Percentiles rank a stretch among this genome's conserved stretches.
Evolutionary conservation across 1,284 basidiomycete genomes (phyloP).

Genomic region (Ceratobasidium sp.): DNA sequence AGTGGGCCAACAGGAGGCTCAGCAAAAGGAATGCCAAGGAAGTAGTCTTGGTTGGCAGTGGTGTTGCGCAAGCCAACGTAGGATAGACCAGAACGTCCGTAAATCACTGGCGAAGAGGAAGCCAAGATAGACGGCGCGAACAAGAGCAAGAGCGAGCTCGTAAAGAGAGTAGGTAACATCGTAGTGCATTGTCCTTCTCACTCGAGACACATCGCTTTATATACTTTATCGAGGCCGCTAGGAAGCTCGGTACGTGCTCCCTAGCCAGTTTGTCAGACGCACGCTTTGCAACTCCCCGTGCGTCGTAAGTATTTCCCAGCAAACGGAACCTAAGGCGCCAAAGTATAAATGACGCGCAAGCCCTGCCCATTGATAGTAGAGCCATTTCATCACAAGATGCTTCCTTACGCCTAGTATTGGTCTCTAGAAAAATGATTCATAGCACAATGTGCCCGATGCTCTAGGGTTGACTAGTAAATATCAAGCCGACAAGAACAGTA

Average conservation of each 20-base stretch:
- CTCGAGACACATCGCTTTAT: neutral
- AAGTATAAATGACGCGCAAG: too few species aligned
- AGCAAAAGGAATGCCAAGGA: constrained; percentile 47
- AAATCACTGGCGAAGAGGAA: neutral
- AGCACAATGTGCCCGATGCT: too few species aligned
- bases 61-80: constrained; percentile 33
- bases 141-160: neutral
- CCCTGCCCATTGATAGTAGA: too few species aligned
- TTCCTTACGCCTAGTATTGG: too few species aligned
- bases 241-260: neutral
- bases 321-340: neutral
- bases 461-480: neutral
- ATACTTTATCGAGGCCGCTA: neutral
- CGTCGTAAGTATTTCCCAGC: neutral
- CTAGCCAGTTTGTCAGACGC: neutral
- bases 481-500: neutral
- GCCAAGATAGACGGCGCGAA: neutral
- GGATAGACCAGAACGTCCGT: constrained; percentile 22
- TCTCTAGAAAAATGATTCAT: too few species aligned
- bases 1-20: constrained; percentile 42
- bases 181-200: neutral
- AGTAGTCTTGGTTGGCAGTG: constrained; percentile 43
- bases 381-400: too few species aligned
- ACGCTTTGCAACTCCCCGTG: neutral
- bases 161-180: neutral